Conservation (phyloP, 768 basidiomycete genomes). For the Porphyrellus cyaneotinctus region DNA sequence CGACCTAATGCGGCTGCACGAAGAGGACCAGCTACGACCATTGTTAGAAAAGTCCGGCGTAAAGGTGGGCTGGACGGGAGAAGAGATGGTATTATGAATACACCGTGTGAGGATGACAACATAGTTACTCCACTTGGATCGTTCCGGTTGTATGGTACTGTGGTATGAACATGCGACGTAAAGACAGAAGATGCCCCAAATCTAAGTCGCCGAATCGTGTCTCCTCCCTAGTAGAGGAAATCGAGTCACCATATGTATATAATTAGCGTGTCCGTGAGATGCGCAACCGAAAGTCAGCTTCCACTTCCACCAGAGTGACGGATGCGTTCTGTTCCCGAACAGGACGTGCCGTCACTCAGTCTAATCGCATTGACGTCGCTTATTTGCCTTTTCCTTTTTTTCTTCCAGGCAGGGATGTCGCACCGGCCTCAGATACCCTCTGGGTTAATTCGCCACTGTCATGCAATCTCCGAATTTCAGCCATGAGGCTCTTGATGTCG, state of each 20-base stretch:
- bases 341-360: not conserved
- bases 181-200: not conserved
- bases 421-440: conserved; percentile 54
- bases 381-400: conserved; percentile 42
- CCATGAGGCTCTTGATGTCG: conserved; percentile 28
- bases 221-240: not conserved
- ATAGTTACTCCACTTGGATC: not conserved
- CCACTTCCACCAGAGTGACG: not conserved
- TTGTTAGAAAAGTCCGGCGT: conserved; percentile 50
- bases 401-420: conserved; percentile 49
- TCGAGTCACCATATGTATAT: not conserved
- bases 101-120: no score
- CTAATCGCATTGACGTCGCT: conserved; percentile 2
- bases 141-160: not conserved
- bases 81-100: conserved; percentile 5
- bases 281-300: not conserved
- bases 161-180: not conserved
- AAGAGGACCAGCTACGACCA: conserved; percentile 39
- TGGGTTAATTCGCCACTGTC: conserved; percentile 49
- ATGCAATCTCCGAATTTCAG: conserved; percentile 48
- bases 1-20: conserved; percentile 46
- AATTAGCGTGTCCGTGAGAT: not conserved
- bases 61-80: conserved; percentile 24
- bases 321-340: conserved; percentile 5
- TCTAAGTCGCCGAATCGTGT: conserved; percentile 2